Base-by-base conservation (phyloP, 768 basidiomycete genomes). In the Myochromella boudieri region DNA sequence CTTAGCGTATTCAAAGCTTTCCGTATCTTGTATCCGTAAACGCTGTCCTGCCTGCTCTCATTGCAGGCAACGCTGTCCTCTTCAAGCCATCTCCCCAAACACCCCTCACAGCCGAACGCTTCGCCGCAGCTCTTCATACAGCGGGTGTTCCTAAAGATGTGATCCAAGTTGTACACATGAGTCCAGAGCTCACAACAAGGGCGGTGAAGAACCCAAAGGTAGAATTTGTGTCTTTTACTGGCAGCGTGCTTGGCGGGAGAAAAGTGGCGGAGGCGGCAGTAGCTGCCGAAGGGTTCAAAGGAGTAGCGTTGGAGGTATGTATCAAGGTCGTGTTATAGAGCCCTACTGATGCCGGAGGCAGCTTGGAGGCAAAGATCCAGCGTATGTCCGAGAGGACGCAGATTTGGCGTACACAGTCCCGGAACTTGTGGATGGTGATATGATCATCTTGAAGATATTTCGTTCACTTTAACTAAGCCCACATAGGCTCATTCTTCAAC, bases 1-100 rank as follows among this genome's bases (percentile, higher is more conserved):
- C 12, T 21, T 11, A 9, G 7, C 31, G 28, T 25, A 31, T 18
- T 42, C 18, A 7, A 59, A 95, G 90, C 64, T 95, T 79, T 66
- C 94, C 94, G 0, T 94, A 93, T 68, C 82, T 98, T 25, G 85
- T 85, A 27, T 82, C 91, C 28, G 78, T 97, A 65, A 99, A 99
- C 67, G 84, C 91, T 3, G 82, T 98, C 41, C 77, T 99, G 18
- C 97, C 97, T 1, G 91, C 93, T 0, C 72, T 99, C 53, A 72
- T 98, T 22, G 83, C 95, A 4, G 90, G 97, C 24, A 98, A 99
- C 63, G 68, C 90, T 0, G 89, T 97, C 9, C 63, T 99, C 36
- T 72, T 98, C 61, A 99, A 98, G 64, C 95, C 97, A 0, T 95
- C 94, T 1, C 97, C 97, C 0, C 97, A 99, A 61, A 97, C 95